These are phyloP conservation scores for Thalassiosira delicatula DNA, from an alignment of 352 stramenopile genomes.

Conservation along the genomic window DNA sequence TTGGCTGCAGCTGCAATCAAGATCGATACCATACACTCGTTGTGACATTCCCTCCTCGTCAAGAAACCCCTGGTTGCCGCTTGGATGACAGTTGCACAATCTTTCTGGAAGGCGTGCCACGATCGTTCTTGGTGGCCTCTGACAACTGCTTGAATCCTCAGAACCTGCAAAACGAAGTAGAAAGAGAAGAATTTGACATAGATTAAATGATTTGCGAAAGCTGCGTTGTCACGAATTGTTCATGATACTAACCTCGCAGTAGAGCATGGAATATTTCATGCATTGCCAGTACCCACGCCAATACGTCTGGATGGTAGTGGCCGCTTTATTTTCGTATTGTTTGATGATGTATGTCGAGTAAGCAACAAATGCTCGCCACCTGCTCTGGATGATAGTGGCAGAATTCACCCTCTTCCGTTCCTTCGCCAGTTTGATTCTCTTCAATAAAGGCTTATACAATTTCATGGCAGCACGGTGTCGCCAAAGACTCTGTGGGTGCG, in stretches of 20 bases:
- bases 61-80: conserved; percentile 50
- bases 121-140: conserved; percentile 65
- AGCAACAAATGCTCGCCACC: conserved; percentile 56
- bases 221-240: neutral
- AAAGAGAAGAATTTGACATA: no score
- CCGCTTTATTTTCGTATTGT: conserved; percentile 50
- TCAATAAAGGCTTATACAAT: conserved; percentile 49
- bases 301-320: conserved; percentile 46
- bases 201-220: no score
- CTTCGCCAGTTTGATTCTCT: conserved; percentile 54
- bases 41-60: conserved; percentile 53
- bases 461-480: conserved; percentile 28
- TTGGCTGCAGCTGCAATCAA: conserved; percentile 58
- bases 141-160: conserved; percentile 73
- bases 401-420: conserved; percentile 37
- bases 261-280: conserved; percentile 57
- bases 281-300: conserved; percentile 53
- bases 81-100: conserved; percentile 80
- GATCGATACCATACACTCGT: conserved; percentile 59
- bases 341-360: conserved; percentile 76
- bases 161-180: conserved; percentile 47
- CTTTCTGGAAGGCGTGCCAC: conserved; percentile 60
- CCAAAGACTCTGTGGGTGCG: conserved; percentile 55
- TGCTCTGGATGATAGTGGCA: conserved; percentile 58
- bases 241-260: conserved; percentile 38